These are phyloP conservation scores for Nicotiana attenuata DNA, from an alignment of 257 asterid species.

Conservation along the genomic window DNA sequence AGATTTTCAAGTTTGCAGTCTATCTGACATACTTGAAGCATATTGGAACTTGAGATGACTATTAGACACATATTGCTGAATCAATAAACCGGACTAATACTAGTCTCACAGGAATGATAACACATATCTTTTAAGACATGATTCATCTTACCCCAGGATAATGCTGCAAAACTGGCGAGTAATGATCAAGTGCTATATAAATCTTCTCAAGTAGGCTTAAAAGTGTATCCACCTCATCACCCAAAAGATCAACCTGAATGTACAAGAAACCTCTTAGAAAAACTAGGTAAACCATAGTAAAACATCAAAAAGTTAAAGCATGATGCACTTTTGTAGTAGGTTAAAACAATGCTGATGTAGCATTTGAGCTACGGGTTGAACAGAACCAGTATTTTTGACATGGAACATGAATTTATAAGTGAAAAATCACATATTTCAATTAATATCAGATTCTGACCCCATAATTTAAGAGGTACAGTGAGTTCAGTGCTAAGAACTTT, in stretches of 20 bases:
- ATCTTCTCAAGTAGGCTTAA: conserved; percentile 71
- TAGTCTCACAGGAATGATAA: neutral
- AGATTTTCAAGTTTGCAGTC: neutral
- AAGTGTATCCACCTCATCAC: conserved; percentile 85
- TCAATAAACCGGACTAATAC: neutral
- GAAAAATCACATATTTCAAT: neutral
- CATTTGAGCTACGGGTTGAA: neutral
- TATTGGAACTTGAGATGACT: neutral
- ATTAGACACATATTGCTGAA: neutral
- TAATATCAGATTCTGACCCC: neutral
- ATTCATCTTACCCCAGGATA: conserved; percentile 81
- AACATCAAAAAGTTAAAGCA: too few species aligned
- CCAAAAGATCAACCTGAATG: conserved; percentile 90
- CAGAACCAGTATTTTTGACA: neutral
- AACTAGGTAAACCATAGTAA: neutral
- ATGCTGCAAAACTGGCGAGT: conserved; percentile 81
- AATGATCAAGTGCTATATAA: conserved; percentile 74
- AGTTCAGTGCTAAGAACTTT: neutral
- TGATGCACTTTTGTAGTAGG: too few species aligned
- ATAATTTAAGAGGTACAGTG: neutral
- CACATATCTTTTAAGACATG: neutral
- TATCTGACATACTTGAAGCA: neutral
- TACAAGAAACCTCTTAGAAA: neutral
- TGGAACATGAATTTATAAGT: neutral
- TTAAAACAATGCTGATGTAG: too few species aligned